These are phyloP conservation scores for Pyracantha coccinea DNA, from an alignment of 331 rosid species.

Conservation along the genomic window DNA sequence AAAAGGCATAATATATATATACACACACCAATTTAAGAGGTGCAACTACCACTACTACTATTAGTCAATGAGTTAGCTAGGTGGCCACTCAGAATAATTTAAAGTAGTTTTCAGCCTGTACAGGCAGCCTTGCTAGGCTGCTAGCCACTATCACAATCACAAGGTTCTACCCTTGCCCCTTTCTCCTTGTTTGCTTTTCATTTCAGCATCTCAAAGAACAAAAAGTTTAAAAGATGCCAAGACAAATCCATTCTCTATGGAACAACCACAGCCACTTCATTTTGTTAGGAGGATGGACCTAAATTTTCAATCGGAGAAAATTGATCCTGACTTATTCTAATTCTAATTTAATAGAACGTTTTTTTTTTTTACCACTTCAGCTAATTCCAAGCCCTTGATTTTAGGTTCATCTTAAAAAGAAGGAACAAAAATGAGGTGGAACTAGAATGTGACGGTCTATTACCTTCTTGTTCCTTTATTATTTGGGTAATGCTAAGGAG, in stretches of 20 bases:
- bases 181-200: constrained; percentile 12
- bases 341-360: no score
- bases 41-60: background rate
- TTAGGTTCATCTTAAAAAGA: background rate
- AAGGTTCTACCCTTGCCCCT: constrained; percentile 1
- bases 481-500: no score
- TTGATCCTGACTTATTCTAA: no score
- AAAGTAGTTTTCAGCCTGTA: background rate
- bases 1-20: background rate
- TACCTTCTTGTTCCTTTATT: no score
- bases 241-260: background rate
- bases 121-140: background rate
- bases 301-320: no score
- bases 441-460: background rate
- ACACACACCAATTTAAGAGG: background rate
- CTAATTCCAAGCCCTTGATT: background rate
- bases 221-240: background rate
- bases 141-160: constrained; percentile 3
- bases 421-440: background rate
- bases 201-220: background rate
- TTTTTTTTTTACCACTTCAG: no score
- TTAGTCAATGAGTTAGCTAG: background rate
- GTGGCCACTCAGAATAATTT: background rate
- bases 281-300: background rate
- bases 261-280: constrained; percentile 27